phyloP scores from a whole-genome alignment of 108 stramenopile species.

The Nannochloropsis oceanica region DNA sequence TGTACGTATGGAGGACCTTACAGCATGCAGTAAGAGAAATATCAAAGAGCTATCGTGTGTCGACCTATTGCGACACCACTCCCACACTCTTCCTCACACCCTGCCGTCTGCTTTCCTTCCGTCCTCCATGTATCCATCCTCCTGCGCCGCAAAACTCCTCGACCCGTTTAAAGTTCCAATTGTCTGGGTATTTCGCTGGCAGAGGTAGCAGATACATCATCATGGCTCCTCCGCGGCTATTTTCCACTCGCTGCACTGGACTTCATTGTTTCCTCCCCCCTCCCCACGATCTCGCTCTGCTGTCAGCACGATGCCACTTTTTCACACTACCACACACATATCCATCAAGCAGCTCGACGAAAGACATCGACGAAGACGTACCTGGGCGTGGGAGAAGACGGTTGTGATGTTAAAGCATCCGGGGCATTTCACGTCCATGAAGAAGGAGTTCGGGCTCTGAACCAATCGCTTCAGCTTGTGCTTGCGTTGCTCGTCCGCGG shows the following conservation, averaged over 20 bases:
- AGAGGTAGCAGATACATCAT: neutral
- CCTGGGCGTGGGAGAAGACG: constrained; percentile 43
- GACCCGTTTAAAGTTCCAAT: too few relatives aligned
- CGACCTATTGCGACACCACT: too few relatives aligned
- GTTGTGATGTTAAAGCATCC: constrained; percentile 95
- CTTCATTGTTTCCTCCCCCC: too few relatives aligned
- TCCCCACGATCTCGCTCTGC: too few relatives aligned
- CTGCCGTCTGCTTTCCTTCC: too few relatives aligned
- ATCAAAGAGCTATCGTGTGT: too few relatives aligned
- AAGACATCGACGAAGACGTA: neutral
- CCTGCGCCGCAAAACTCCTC: too few relatives aligned
- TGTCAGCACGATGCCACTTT: too few relatives aligned
- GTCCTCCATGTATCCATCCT: too few relatives aligned
- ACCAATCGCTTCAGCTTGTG: constrained; percentile 99
- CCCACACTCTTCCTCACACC: too few relatives aligned
- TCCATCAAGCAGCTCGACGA: neutral
- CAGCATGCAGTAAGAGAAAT: too few relatives aligned
- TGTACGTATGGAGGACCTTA: neutral
- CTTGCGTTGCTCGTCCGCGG: constrained; percentile 71
- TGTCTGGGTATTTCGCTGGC: neutral
- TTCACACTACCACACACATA: neutral
- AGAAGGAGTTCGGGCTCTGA: constrained; percentile 95
- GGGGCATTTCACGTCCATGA: constrained; percentile 99
- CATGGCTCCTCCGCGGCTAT: neutral
- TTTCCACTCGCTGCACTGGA: neutral